Conservation (phyloP, 129 eudicot species). For the Tagetes erecta region DNA sequence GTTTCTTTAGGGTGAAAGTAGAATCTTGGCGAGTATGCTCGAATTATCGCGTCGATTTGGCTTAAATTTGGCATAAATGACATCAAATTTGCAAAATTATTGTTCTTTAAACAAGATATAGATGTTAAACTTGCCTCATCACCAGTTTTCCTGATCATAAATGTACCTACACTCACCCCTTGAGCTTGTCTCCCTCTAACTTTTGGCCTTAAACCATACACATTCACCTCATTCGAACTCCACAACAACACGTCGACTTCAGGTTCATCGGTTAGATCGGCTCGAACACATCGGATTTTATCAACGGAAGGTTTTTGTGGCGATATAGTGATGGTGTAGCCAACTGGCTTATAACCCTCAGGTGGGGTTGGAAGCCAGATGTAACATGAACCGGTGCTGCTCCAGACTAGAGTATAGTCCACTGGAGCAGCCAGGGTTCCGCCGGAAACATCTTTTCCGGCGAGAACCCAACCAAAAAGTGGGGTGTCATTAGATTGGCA, state of each 20-base stretch:
- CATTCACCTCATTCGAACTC: constrained; percentile 30
- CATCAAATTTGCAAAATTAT: constrained; percentile 8
- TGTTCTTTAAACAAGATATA: constrained; percentile 48
- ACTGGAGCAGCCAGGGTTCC: constrained; percentile 41
- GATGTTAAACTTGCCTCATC: constrained; percentile 27
- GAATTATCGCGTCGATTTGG: constrained; percentile 47
- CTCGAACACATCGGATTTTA: constrained; percentile 49
- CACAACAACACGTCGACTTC: constrained; percentile 42
- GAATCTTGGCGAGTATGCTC: constrained; percentile 53
- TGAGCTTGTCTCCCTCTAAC: constrained; percentile 40
- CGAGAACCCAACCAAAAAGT: constrained; percentile 57
- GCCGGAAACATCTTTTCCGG: constrained; percentile 47
- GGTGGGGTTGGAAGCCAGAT: constrained; percentile 63
- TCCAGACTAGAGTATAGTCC: constrained; percentile 64
- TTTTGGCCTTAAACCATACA: constrained; percentile 45
- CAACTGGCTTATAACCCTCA: constrained; percentile 50
- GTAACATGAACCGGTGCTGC: constrained; percentile 36
- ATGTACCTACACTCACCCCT: constrained; percentile 45
- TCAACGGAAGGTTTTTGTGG: constrained; percentile 46
- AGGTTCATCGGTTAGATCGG: constrained; percentile 45
- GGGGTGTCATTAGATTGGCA: constrained; percentile 42
- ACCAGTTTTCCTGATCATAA: constrained; percentile 23
- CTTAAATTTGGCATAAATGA: constrained; percentile 48
- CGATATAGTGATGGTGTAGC: constrained; percentile 47
- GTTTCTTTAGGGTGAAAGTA: constrained; percentile 60